Evolutionary conservation across 768 basidiomycete genomes (phyloP), one percentile per base, ranked within the genome.

Genomic region (Lentinula raphanica): DNA sequence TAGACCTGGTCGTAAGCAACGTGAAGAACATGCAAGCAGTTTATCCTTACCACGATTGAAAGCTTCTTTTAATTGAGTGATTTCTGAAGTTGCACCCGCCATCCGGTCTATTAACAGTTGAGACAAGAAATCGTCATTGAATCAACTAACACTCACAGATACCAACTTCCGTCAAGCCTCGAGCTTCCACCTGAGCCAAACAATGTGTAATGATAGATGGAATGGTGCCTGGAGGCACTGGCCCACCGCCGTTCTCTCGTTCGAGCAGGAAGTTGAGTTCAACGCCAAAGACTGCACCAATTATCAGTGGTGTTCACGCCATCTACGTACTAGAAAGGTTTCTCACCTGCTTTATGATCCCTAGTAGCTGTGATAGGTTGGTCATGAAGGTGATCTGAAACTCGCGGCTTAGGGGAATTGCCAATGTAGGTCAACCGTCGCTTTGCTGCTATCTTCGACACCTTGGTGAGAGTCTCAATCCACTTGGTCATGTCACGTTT

Each of bases 401-500:
- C 69, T 63, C 86, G 83, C 39, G 87, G 83, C 66, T 89, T 87
- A n/a, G 87, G 83, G 29, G 84, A 81, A 62, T 83, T 83, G 0
- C 87, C 90, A 9, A 94, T 75, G 64, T 93, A 92, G 5, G 92
- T 94, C 67, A 90, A 70, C 15, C 92, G 82, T 36, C 90, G 81
- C 67, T 89, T 87, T 25, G 89, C 88, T 39, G 87, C 87, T 57
- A 80, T 80, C 64, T 84, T 87, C 25, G 90, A 83, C 39, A 90
- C 83, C 36, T 82, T 79, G 36, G 79, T 80, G 61, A 94, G 85
- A 25, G 83, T 86, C 17, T 87, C 84, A 54, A 92, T 77, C 92
- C 92, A 94, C 63, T 79, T 84, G 55, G 68, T 74, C 84, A 91
- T 86, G 62, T 92, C 91, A 38, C 78, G 76, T 67, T 80, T 83